Evolutionary conservation across 2,329 filamentous ascomycete species (phyloP).

Genomic region (Venturia effusa): DNA sequence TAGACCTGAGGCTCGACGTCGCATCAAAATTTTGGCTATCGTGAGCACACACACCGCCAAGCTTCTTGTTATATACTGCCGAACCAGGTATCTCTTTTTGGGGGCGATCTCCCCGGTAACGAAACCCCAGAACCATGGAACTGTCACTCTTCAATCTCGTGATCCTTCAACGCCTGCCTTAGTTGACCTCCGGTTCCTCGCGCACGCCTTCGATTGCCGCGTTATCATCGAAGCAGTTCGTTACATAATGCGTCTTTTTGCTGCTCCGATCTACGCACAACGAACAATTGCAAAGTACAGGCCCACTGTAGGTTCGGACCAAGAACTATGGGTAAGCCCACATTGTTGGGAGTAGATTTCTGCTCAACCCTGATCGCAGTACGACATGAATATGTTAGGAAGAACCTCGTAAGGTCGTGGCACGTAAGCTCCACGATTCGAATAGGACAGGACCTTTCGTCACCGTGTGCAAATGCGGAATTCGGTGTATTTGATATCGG

Average conservation of each 20-base stretch:
- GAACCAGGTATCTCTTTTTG: neutral
- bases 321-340: slow-evolving; percentile 35
- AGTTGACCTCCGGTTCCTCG: slow-evolving; percentile 44
- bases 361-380: neutral
- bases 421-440: slow-evolving; percentile 47
- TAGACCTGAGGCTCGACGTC: no score
- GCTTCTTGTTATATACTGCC: neutral
- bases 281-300: slow-evolving; percentile 30
- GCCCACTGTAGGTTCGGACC: slow-evolving; percentile 38
- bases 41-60: slow-evolving; percentile 3
- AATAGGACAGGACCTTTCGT: slow-evolving; percentile 38
- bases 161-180: slow-evolving; percentile 40
- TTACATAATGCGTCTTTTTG: slow-evolving; percentile 30
- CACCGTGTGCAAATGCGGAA: slow-evolving; percentile 30
- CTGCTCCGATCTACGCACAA: slow-evolving; percentile 34
- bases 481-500: slow-evolving; percentile 30
- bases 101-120: neutral
- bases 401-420: slow-evolving; percentile 38
- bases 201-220: slow-evolving; percentile 43
- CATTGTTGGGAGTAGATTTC: neutral
- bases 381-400: slow-evolving; percentile 29
- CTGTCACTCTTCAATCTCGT: slow-evolving; percentile 41
- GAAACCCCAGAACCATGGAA: slow-evolving; percentile 26
- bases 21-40: no score
- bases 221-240: slow-evolving; percentile 38